phyloP scores from a whole-genome alignment of 768 basidiomycete genomes.

The Hirschioporus abietinus region DNA sequence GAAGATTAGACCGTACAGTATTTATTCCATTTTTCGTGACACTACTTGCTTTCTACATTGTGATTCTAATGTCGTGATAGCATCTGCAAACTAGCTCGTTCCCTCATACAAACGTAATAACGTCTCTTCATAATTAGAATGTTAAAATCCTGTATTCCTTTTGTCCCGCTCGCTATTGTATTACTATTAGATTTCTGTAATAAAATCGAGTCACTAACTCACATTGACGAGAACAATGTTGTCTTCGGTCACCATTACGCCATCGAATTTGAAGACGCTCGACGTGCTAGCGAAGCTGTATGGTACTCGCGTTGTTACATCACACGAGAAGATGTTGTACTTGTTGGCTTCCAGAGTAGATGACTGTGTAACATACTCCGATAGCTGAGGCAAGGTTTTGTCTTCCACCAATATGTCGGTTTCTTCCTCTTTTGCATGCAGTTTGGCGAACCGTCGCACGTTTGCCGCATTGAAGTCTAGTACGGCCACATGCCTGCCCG shows the following conservation, averaged over 20 bases:
- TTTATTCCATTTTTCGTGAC: too few species aligned
- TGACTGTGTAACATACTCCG: background rate
- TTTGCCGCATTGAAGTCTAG: background rate
- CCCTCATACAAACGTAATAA: too few species aligned
- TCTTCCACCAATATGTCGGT: background rate
- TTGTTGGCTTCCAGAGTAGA: background rate
- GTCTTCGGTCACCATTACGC: background rate
- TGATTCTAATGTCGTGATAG: too few species aligned
- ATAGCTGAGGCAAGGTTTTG: background rate
- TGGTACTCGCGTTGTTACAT: background rate
- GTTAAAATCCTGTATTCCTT: background rate
- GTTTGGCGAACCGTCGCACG: background rate
- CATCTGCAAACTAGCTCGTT: too few species aligned
- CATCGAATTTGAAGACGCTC: background rate
- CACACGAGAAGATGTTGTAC: background rate
- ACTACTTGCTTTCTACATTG: too few species aligned
- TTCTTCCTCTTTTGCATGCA: background rate
- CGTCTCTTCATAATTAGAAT: background rate
- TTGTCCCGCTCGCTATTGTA: background rate
- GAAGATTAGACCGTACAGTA: conserved; percentile 3
- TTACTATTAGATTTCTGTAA: background rate
- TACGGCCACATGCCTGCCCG: background rate
- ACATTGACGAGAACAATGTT: background rate
- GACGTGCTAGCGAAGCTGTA: background rate
- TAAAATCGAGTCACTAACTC: background rate